Conservation (phyloP, 2,329 filamentous ascomycete species). For the Colletotrichum sp. region DNA sequence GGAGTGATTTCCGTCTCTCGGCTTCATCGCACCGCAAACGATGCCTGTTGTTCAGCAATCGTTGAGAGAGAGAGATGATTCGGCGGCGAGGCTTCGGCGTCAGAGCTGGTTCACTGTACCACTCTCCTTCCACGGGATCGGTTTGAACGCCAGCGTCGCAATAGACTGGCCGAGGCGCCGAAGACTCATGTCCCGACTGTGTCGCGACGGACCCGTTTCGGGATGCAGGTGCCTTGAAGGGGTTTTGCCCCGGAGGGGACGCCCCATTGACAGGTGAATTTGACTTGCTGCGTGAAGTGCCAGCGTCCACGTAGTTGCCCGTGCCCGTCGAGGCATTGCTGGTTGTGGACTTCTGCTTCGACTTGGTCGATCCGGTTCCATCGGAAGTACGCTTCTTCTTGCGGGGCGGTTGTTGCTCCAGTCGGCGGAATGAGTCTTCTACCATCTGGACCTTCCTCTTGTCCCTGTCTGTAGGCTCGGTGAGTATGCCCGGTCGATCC, state of each 20-base stretch:
- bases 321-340: background rate
- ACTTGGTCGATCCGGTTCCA: slow-evolving; percentile 40
- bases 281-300: slow-evolving; percentile 59
- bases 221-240: slow-evolving; percentile 29
- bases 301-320: slow-evolving; percentile 55
- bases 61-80: slow-evolving; percentile 58
- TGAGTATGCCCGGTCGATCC: slow-evolving; percentile 64
- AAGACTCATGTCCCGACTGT: slow-evolving; percentile 43
- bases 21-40: slow-evolving; percentile 46
- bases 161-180: slow-evolving; percentile 47
- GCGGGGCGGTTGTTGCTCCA: slow-evolving; percentile 61
- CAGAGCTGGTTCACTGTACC: slow-evolving; percentile 48
- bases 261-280: slow-evolving; percentile 51
- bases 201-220: slow-evolving; percentile 33
- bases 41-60: slow-evolving; percentile 55
- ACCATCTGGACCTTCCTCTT: slow-evolving; percentile 72
- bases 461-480: slow-evolving; percentile 69
- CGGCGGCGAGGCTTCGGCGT: slow-evolving; percentile 48
- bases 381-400: slow-evolving; percentile 71
- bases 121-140: slow-evolving; percentile 57
- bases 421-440: slow-evolving; percentile 66
- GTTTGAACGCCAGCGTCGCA: slow-evolving; percentile 60
- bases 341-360: slow-evolving; percentile 30
- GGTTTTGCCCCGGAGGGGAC: slow-evolving; percentile 40
- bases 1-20: slow-evolving; percentile 33